Evolutionary conservation across 352 stramenopile genomes (phyloP).

Genomic region (Phytophthora vignae): DNA sequence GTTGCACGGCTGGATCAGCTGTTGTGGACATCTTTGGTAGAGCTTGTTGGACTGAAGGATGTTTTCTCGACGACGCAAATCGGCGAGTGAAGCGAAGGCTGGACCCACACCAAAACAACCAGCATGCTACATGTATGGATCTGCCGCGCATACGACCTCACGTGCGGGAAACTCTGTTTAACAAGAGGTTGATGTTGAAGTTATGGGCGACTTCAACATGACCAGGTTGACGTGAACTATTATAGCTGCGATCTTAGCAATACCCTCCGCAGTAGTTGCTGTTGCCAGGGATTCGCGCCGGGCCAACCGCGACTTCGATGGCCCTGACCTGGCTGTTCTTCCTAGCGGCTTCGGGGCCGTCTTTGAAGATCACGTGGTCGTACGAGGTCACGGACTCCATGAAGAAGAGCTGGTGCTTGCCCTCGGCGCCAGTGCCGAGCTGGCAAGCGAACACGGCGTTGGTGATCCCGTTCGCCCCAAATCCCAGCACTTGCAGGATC

Average conservation of each 20-base stretch:
- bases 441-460: conserved; percentile 60
- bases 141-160: neutral
- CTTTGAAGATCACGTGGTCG: conserved; percentile 49
- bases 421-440: conserved; percentile 51
- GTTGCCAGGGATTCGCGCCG: conserved; percentile 41
- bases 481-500: conserved; percentile 54
- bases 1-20: neutral
- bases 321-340: conserved; percentile 51
- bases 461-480: conserved; percentile 56
- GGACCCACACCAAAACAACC: conserved; percentile 2
- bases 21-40: neutral
- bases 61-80: conserved; percentile 15
- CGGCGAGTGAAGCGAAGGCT: conserved; percentile 12
- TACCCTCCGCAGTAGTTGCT: conserved; percentile 63
- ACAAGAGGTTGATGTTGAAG: conserved; percentile 22
- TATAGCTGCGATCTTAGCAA: conserved; percentile 37
- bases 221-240: conserved; percentile 30
- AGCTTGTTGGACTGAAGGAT: neutral
- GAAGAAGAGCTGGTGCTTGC: conserved; percentile 62
- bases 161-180: neutral
- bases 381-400: conserved; percentile 48
- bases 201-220: conserved; percentile 15
- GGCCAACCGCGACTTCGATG: conserved; percentile 54
- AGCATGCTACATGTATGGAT: conserved; percentile 6
- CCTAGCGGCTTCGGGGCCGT: conserved; percentile 33